A percentile compares a stretch with the other conserved stretches of the same genome.
phyloP scores from a whole-genome alignment of 164 flowering plant species.

The Taxillus chinensis region DNA sequence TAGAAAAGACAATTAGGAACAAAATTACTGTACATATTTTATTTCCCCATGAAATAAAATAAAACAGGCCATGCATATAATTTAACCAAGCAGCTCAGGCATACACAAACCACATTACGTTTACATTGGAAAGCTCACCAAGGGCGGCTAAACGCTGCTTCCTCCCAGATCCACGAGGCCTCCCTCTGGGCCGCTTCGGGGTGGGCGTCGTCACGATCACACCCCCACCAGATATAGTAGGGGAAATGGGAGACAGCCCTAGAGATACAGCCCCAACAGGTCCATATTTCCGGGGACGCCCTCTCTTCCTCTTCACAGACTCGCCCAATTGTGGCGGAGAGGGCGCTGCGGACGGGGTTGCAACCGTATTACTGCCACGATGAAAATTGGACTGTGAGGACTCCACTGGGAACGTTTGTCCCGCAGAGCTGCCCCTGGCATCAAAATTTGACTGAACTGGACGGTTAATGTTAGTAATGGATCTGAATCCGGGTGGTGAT shows the following conservation, averaged over 20 bases:
- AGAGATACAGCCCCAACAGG: slow-evolving; percentile 49
- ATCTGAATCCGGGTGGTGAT: slow-evolving; percentile 26
- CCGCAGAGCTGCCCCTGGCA: slow-evolving; percentile 12
- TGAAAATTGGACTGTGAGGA: background rate
- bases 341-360: slow-evolving; percentile 5
- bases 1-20: slow-evolving; percentile 10
- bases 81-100: background rate
- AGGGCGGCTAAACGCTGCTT: slow-evolving; percentile 48
- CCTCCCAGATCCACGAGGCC: slow-evolving; percentile 66
- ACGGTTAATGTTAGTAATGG: slow-evolving; percentile 21
- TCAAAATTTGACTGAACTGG: slow-evolving; percentile 22
- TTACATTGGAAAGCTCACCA: slow-evolving; percentile 22
- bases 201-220: background rate
- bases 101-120: background rate
- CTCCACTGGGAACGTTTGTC: slow-evolving; percentile 26
- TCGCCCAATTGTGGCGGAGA: slow-evolving; percentile 18
- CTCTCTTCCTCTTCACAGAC: slow-evolving; percentile 54
- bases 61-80: background rate
- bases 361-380: slow-evolving; percentile 22
- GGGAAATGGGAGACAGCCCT: slow-evolving; percentile 38
- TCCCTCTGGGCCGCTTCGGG: slow-evolving; percentile 30
- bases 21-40: background rate
- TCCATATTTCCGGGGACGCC: slow-evolving; percentile 62
- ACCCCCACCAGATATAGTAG: slow-evolving; percentile 13
- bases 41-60: background rate